These are phyloP conservation scores for Tolypocladium album DNA, from an alignment of 2,329 filamentous ascomycete genomes.

Conservation along the genomic window DNA sequence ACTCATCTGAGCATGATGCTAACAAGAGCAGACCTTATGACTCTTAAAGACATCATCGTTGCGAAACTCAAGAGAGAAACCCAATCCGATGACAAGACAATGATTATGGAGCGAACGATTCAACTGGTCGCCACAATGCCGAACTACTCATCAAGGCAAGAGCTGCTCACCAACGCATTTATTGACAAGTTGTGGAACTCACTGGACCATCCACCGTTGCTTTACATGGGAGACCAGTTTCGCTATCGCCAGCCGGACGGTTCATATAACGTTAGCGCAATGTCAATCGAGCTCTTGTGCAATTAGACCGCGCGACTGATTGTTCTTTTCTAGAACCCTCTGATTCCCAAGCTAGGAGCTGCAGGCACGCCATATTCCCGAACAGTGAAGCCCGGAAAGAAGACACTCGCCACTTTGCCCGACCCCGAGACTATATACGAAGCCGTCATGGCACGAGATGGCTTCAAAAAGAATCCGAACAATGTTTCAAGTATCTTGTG, in stretches of 20 bases:
- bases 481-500: constrained; percentile 63
- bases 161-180: constrained; percentile 55
- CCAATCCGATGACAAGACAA: constrained; percentile 62
- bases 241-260: constrained; percentile 61
- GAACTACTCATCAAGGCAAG: constrained; percentile 47
- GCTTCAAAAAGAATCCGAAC: constrained; percentile 53
- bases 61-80: constrained; percentile 52
- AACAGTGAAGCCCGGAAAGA: constrained; percentile 46
- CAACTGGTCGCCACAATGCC: constrained; percentile 58
- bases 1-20: not conserved
- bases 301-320: not conserved
- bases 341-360: constrained; percentile 53
- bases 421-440: constrained; percentile 56
- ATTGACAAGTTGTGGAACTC: constrained; percentile 60
- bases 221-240: constrained; percentile 51
- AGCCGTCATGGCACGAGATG: constrained; percentile 41
- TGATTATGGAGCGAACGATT: constrained; percentile 66
- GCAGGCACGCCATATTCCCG: constrained; percentile 59
- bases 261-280: constrained; percentile 45
- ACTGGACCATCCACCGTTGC: constrained; percentile 60
- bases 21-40: constrained; percentile 44
- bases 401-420: constrained; percentile 53
- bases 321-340: constrained; percentile 39
- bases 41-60: constrained; percentile 49
- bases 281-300: too few species aligned